These are phyloP conservation scores for Acer negundo DNA, from an alignment of 345 rosid species.

Conservation along the genomic window DNA sequence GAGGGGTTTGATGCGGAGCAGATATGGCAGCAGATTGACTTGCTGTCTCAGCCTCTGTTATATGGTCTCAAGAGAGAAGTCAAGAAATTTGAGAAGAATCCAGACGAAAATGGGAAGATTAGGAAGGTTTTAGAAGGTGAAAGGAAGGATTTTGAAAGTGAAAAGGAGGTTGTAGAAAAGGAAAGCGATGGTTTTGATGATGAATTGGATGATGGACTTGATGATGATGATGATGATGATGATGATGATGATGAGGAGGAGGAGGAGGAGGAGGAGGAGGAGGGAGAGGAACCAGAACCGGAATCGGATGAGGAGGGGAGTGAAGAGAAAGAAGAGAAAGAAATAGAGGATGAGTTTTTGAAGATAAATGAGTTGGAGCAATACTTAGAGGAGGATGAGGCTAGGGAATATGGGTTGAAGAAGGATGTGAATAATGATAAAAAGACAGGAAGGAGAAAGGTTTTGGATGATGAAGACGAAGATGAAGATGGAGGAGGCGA, in stretches of 20 bases:
- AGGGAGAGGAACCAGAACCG: conserved; percentile 25
- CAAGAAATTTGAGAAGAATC: conserved; percentile 56
- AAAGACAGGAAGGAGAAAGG: conserved; percentile 29
- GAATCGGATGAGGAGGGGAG: conserved; percentile 18
- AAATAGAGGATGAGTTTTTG: conserved; percentile 82
- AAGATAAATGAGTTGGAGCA: conserved; percentile 75
- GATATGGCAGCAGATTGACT: conserved; percentile 96
- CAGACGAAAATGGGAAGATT: conserved; percentile 44
- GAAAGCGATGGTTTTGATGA: conserved; percentile 47
- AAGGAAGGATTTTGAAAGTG: conserved; percentile 17
- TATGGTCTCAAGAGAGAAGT: conserved; percentile 59
- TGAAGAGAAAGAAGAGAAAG: conserved; percentile 25
- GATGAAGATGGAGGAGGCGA: conserved; percentile 40
- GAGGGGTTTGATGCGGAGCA: conserved; percentile 92
- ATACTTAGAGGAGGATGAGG: conserved; percentile 75
- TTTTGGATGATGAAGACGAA: conserved; percentile 36
- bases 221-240: conserved; percentile 34
- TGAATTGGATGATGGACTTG: conserved; percentile 31
- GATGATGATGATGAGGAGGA: conserved; percentile 36
- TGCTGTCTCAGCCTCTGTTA: conserved; percentile 65
- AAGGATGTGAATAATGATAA: conserved; percentile 19
- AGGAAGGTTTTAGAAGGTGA: conserved; percentile 29
- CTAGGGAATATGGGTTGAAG: conserved; percentile 68
- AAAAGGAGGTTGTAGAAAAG: conserved; percentile 27
- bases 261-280: conserved; percentile 37